Conservation (phyloP, 305 asterid genomes). For the Fraxinus greggii region DNA sequence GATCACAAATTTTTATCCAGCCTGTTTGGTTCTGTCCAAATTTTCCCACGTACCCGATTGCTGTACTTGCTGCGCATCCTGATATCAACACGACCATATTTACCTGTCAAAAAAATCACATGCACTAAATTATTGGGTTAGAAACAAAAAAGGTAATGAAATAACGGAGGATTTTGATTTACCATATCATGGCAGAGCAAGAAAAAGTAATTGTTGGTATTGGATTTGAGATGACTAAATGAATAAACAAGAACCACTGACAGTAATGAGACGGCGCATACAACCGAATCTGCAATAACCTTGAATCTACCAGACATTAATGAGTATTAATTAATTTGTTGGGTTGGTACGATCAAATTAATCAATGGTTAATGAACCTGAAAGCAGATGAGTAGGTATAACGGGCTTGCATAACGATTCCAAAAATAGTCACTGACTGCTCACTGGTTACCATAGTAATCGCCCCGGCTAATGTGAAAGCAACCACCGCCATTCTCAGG, state of each 20-base stretch:
- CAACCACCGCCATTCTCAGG: slow-evolving; percentile 22
- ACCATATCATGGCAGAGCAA: neutral
- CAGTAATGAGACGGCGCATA: neutral
- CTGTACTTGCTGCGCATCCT: slow-evolving; percentile 32
- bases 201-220: neutral
- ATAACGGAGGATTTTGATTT: neutral
- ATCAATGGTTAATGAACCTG: slow-evolving; percentile 38
- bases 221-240: neutral
- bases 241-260: neutral
- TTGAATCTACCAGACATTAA: neutral
- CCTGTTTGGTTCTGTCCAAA: slow-evolving; percentile 22
- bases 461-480: slow-evolving; percentile 27
- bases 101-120: slow-evolving; percentile 10
- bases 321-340: slow-evolving; percentile 17
- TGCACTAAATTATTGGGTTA: neutral
- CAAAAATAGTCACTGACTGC: slow-evolving; percentile 23
- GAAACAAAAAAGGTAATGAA: neutral
- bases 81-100: slow-evolving; percentile 23
- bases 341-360: slow-evolving; percentile 58
- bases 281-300: slow-evolving; percentile 1
- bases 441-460: slow-evolving; percentile 24
- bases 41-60: slow-evolving; percentile 27
- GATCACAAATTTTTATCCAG: slow-evolving; percentile 25
- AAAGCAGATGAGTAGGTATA: slow-evolving; percentile 31
- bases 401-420: slow-evolving; percentile 22